Evolutionary conservation across 495 filamentous ascomycete genomes (phyloP).

Genomic region (Friedmanniomyces endolithicus): DNA sequence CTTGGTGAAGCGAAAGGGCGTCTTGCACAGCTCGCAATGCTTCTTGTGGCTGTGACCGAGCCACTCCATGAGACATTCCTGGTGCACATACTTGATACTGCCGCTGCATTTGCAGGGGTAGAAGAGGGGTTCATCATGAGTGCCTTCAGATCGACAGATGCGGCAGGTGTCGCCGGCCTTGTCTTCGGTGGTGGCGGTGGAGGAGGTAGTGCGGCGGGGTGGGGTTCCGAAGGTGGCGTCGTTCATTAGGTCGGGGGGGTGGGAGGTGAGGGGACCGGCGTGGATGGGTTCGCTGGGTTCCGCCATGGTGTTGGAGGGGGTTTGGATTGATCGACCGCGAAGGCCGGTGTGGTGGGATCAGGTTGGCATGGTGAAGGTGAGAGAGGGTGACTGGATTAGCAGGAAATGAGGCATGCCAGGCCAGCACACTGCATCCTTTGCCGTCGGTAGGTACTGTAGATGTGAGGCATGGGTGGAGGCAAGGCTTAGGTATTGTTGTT

Average conservation of each 20-base stretch:
- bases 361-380: not conserved
- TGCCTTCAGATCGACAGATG: conserved; percentile 86
- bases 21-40: conserved; percentile 98
- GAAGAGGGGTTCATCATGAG: conserved; percentile 77
- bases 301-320: conserved; percentile 1
- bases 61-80: conserved; percentile 97
- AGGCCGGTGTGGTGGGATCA: not conserved
- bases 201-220: not conserved
- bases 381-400: too few species aligned
- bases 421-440: too few species aligned
- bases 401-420: too few species aligned
- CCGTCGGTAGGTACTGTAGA: too few species aligned
- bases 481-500: too few species aligned
- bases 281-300: not conserved
- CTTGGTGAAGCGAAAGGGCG: conserved; percentile 93
- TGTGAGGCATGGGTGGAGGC: too few species aligned
- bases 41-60: conserved; percentile 96
- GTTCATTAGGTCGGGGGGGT: conserved; percentile 51
- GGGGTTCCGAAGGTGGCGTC: conserved; percentile 41
- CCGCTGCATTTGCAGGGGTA: conserved; percentile 97
- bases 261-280: not conserved
- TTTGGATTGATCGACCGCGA: too few species aligned
- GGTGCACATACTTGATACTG: conserved; percentile 96
- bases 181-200: conserved; percentile 1
- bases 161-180: conserved; percentile 62